Conservation (phyloP, 1,284 basidiomycete genomes). For the Boletellus sp. region DNA sequence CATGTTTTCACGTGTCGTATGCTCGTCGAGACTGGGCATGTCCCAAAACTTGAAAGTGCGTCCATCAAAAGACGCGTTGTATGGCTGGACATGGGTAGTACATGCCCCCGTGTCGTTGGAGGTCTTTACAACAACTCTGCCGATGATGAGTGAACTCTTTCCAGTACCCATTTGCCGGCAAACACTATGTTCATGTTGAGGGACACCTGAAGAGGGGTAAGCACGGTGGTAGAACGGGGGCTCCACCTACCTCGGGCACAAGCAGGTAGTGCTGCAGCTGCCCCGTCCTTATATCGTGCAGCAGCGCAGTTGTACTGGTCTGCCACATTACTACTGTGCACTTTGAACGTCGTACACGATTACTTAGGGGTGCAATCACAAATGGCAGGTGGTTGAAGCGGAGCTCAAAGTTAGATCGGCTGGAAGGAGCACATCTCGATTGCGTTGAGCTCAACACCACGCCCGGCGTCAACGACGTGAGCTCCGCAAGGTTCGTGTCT, state of each 20-base stretch:
- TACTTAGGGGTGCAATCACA: conserved; percentile 7
- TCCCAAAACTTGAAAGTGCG: conserved; percentile 16
- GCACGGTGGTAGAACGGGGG: neutral
- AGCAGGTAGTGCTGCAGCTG: neutral
- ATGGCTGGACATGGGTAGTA: conserved; percentile 8
- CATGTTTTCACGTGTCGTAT: neutral
- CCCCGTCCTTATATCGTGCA: too few relatives aligned
- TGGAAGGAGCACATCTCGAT: conserved; percentile 10
- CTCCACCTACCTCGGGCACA: conserved; percentile 3
- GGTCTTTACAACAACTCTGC: conserved; percentile 10
- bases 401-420: conserved; percentile 24
- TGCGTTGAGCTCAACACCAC: conserved; percentile 16
- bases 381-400: conserved; percentile 16
- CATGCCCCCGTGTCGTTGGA: conserved; percentile 19
- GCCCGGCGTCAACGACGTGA: conserved; percentile 16
- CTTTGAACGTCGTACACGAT: conserved; percentile 1
- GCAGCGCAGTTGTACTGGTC: too few relatives aligned
- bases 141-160: conserved; percentile 23
- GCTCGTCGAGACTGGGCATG: conserved; percentile 18
- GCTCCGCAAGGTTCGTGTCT: conserved; percentile 26
- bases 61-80: conserved; percentile 14
- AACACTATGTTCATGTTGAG: conserved; percentile 20
- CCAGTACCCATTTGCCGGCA: conserved; percentile 21
- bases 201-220: conserved; percentile 1
- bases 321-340: too few relatives aligned